These are phyloP conservation scores for Fomitopsis serialis DNA, from an alignment of 768 basidiomycete genomes.

Conservation along the genomic window DNA sequence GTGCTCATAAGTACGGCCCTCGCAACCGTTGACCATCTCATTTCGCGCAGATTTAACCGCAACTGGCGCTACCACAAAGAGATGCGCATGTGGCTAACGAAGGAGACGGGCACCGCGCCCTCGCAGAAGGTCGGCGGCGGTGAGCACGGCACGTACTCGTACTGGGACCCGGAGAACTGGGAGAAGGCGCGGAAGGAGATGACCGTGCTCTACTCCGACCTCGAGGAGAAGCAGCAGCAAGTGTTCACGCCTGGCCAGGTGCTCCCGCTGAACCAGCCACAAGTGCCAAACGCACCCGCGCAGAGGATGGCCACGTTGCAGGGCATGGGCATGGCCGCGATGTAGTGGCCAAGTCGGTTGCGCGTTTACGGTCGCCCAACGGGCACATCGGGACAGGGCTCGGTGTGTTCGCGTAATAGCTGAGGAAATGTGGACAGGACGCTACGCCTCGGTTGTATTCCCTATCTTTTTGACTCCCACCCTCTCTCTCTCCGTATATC, in stretches of 20 bases:
- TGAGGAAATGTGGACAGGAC: slow-evolving; percentile 3
- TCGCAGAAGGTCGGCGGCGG: slow-evolving; percentile 75
- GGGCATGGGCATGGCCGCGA: slow-evolving; percentile 44
- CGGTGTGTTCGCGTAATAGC: background rate
- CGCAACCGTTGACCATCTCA: slow-evolving; percentile 2
- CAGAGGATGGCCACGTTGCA: slow-evolving; percentile 36
- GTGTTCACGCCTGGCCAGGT: slow-evolving; percentile 42
- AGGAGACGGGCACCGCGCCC: slow-evolving; percentile 74
- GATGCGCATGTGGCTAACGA: slow-evolving; percentile 78
- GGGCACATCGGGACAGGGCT: background rate
- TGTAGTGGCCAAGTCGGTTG: slow-evolving; percentile 24
- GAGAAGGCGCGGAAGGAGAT: slow-evolving; percentile 73
- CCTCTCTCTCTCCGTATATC: slow-evolving; percentile 9
- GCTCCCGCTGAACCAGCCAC: slow-evolving; percentile 20
- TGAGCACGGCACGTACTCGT: slow-evolving; percentile 86
- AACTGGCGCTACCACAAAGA: slow-evolving; percentile 98
- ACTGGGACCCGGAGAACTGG: slow-evolving; percentile 84
- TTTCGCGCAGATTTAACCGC: slow-evolving; percentile 67
- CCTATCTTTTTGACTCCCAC: background rate
- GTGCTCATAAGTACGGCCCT: background rate
- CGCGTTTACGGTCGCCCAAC: too few relatives aligned
- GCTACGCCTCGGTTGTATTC: background rate
- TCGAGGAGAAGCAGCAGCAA: slow-evolving; percentile 67
- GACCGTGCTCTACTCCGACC: slow-evolving; percentile 67
- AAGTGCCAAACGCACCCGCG: slow-evolving; percentile 22